Conservation (phyloP, 208 protist species). For the Leptomonas pyrrhocoris region DNA sequence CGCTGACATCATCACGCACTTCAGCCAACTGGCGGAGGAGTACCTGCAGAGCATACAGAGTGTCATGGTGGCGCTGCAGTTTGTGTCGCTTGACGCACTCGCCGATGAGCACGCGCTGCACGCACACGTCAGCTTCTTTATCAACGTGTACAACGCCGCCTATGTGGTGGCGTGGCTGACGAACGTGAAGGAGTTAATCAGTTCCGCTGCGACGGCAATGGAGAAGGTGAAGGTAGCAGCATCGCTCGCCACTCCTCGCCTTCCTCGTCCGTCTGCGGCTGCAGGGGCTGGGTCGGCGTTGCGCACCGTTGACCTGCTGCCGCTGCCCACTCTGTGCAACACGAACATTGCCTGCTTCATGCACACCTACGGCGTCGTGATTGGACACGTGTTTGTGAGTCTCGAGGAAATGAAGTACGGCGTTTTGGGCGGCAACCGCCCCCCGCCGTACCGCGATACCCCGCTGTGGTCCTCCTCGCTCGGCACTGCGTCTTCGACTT, state of each 20-base stretch:
- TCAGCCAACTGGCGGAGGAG: slow-evolving; percentile 24
- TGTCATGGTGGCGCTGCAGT: slow-evolving; percentile 24
- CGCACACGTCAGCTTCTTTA: slow-evolving; percentile 28
- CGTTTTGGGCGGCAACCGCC: slow-evolving; percentile 59
- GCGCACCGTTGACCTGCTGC: slow-evolving; percentile 28
- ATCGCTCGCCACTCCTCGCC: not conserved
- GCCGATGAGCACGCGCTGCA: slow-evolving; percentile 21
- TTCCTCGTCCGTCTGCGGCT: not conserved
- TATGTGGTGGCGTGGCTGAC: slow-evolving; percentile 77
- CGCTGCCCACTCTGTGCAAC: slow-evolving; percentile 35
- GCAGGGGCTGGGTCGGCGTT: not conserved
- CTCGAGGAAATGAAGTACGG: slow-evolving; percentile 76
- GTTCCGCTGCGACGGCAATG: slow-evolving; percentile 4
- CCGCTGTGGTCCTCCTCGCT: slow-evolving; percentile 40
- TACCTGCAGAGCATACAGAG: slow-evolving; percentile 31
- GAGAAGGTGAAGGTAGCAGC: not conserved
- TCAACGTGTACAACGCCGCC: slow-evolving; percentile 76
- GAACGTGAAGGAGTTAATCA: slow-evolving; percentile 27
- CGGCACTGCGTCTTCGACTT: slow-evolving; percentile 15
- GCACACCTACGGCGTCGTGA: slow-evolving; percentile 51
- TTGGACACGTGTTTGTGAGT: slow-evolving; percentile 49
- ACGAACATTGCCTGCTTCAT: slow-evolving; percentile 45
- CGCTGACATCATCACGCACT: slow-evolving; percentile 9
- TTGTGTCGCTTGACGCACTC: slow-evolving; percentile 20
- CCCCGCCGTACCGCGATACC: slow-evolving; percentile 35